Evolutionary conservation across 2,329 filamentous ascomycete genomes (phyloP).

Genomic region (Bipolaris bicolor): DNA sequence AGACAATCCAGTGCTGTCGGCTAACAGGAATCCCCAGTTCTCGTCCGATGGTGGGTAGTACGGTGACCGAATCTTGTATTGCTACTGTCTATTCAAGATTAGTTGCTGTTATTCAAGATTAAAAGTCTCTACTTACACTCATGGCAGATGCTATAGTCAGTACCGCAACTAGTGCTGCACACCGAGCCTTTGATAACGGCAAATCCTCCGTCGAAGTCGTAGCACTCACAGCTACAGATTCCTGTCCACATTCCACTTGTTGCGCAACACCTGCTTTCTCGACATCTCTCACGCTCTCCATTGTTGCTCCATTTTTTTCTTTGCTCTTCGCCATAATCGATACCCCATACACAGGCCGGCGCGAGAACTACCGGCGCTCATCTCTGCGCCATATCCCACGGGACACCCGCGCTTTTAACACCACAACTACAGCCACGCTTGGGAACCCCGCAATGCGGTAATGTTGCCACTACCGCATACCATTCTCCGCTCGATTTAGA

Average conservation of each 20-base stretch:
- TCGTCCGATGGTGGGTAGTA: slow-evolving; percentile 65
- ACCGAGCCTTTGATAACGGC: slow-evolving; percentile 42
- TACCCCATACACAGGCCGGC: neutral
- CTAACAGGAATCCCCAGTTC: slow-evolving; percentile 63
- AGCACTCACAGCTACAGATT: slow-evolving; percentile 13
- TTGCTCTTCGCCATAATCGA: neutral
- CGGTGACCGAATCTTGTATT: slow-evolving; percentile 65
- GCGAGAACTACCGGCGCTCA: neutral
- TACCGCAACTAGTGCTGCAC: slow-evolving; percentile 37
- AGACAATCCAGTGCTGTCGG: slow-evolving; percentile 70
- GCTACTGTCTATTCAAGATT: slow-evolving; percentile 57
- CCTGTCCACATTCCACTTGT: neutral
- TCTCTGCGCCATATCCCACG: neutral
- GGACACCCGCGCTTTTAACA: neutral
- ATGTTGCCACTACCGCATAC: neutral
- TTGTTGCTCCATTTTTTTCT: neutral
- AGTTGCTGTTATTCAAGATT: neutral
- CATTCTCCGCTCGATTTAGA: too few relatives aligned
- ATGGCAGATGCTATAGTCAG: slow-evolving; percentile 33
- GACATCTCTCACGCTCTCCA: slow-evolving; percentile 2
- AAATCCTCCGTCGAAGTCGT: slow-evolving; percentile 13
- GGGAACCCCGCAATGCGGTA: neutral
- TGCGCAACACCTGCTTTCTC: slow-evolving; percentile 6
- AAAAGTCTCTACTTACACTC: slow-evolving; percentile 25
- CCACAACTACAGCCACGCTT: neutral